These are phyloP conservation scores for Amorphotheca resinae DNA, from an alignment of 495 filamentous ascomycete species.

Conservation along the genomic window DNA sequence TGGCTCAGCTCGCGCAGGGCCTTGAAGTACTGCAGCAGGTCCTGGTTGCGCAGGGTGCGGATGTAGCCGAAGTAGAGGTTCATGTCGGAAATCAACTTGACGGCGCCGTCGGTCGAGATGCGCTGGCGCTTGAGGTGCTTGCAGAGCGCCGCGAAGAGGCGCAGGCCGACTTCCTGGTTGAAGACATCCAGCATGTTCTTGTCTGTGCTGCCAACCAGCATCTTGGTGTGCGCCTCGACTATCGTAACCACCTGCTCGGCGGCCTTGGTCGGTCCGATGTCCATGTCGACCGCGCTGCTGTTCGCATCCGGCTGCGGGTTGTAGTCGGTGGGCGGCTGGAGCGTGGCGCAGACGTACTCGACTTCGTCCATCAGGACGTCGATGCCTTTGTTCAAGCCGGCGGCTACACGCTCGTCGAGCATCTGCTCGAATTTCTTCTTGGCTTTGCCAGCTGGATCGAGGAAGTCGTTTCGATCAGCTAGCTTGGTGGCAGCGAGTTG, in stretches of 20 bases:
- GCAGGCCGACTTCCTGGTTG: constrained; percentile 91
- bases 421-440: constrained; percentile 99
- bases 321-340: constrained; percentile 77
- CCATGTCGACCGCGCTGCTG: constrained; percentile 36
- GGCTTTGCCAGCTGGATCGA: constrained; percentile 79
- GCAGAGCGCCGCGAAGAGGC: constrained; percentile 79
- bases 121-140: constrained; percentile 96
- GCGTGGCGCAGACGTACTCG: constrained; percentile 85
- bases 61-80: constrained; percentile 86
- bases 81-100: constrained; percentile 93
- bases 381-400: constrained; percentile 92
- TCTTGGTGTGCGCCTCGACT: constrained; percentile 74
- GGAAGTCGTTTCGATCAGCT: constrained; percentile 84
- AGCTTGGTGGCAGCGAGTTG: constrained; percentile 74
- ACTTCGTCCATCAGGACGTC: constrained; percentile 98
- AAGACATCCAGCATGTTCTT: constrained; percentile 98
- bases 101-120: constrained; percentile 76
- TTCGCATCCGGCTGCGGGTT: constrained; percentile 43
- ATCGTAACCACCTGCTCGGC: constrained; percentile 72
- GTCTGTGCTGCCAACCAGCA: constrained; percentile 87
- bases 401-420: constrained; percentile 93
- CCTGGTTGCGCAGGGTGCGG: constrained; percentile 62
- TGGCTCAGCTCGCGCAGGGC: constrained; percentile 86
- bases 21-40: constrained; percentile 78
- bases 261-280: constrained; percentile 72